phyloP scores from a whole-genome alignment of 768 basidiomycete genomes.

The Leccinellum albellum region DNA sequence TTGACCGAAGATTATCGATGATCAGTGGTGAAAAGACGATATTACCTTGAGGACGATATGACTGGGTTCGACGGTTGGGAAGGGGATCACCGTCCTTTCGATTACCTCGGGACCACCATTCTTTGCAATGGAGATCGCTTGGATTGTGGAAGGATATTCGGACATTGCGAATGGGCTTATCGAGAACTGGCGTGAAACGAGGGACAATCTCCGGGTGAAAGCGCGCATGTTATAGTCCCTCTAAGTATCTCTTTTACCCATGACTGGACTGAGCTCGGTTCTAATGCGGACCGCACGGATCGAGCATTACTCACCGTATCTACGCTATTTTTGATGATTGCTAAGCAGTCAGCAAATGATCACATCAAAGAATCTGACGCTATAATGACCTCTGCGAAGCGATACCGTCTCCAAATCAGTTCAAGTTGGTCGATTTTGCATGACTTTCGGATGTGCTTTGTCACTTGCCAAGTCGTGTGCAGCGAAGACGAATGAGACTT shows the following conservation, averaged over 20 bases:
- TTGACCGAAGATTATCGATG: neutral
- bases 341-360: neutral
- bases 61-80: slow-evolving; percentile 56
- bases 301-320: neutral
- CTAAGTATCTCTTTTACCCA: neutral
- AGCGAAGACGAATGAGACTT: no score
- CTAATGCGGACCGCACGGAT: neutral
- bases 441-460: no score
- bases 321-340: neutral
- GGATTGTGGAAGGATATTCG: slow-evolving; percentile 56
- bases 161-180: slow-evolving; percentile 38
- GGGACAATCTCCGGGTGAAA: slow-evolving; percentile 18
- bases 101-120: slow-evolving; percentile 77
- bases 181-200: slow-evolving; percentile 32
- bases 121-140: slow-evolving; percentile 70
- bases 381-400: no score
- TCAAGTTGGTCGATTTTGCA: no score
- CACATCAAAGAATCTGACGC: no score
- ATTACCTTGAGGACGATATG: slow-evolving; percentile 50
- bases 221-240: neutral
- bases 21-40: neutral
- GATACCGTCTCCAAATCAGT: no score
- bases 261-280: neutral
- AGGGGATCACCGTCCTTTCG: slow-evolving; percentile 59
- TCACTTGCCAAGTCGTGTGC: no score